Conservation (phyloP, 78 protist genomes). For the Emiliania huxleyi region DNA sequence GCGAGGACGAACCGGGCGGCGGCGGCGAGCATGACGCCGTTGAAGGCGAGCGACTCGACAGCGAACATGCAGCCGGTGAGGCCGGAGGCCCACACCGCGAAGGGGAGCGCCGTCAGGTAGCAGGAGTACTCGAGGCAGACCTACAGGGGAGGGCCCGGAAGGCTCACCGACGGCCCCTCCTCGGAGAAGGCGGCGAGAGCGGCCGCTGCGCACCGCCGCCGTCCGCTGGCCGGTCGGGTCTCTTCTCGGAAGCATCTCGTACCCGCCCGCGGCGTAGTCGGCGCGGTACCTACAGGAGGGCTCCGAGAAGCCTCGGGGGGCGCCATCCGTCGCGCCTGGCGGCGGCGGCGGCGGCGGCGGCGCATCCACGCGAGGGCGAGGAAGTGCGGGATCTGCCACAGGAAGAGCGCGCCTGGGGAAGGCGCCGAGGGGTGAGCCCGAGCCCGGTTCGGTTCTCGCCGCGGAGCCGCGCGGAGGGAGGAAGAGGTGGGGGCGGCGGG, state of each 20-base stretch:
- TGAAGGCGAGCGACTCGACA: not conserved
- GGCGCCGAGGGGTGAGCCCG: too few relatives aligned
- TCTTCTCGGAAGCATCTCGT: constrained; percentile 25
- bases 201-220: too few relatives aligned
- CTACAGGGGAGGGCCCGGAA: too few relatives aligned
- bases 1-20: constrained; percentile 26
- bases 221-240: constrained; percentile 17
- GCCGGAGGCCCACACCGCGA: not conserved
- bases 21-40: not conserved
- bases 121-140: constrained; percentile 39
- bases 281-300: not conserved
- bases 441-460: too few relatives aligned
- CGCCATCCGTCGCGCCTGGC: not conserved
- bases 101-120: not conserved
- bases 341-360: not conserved
- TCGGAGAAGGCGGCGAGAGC: too few relatives aligned
- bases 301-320: not conserved
- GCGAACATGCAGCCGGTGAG: constrained; percentile 73
- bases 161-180: too few relatives aligned
- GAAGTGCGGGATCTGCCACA: constrained; percentile 95
- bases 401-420: constrained; percentile 62
- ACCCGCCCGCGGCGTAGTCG: constrained; percentile 62
- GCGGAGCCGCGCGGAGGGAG: too few relatives aligned
- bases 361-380: constrained; percentile 74
- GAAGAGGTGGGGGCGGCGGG: too few relatives aligned